Evolutionary conservation across 192 early-diverging fungal genomes (phyloP).

Genomic region (Neocallimastix lanati): DNA sequence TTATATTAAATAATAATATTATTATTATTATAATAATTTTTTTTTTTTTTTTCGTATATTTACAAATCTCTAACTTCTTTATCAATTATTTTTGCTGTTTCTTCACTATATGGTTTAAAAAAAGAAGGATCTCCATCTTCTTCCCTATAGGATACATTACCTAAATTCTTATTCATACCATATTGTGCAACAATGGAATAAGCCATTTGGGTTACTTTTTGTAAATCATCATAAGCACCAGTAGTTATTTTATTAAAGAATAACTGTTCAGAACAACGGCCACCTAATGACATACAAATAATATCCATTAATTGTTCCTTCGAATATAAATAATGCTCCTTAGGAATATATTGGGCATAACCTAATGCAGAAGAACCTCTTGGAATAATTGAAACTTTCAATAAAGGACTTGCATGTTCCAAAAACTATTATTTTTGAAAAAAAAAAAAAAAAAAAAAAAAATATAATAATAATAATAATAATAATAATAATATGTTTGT

Average conservation of each 20-base stretch:
- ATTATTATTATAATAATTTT: no score
- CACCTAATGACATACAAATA: conserved; percentile 78
- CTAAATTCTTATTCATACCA: conserved; percentile 81
- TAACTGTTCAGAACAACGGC: conserved; percentile 62
- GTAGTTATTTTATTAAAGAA: conserved; percentile 91
- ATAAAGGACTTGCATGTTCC: conserved; percentile 81
- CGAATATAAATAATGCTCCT: conserved; percentile 91
- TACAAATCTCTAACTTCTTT: conserved; percentile 43
- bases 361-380: conserved; percentile 86
- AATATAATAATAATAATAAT: no score
- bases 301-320: conserved; percentile 76
- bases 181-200: conserved; percentile 88
- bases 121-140: conserved; percentile 48
- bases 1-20: no score
- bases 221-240: conserved; percentile 91
- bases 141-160: conserved; percentile 67
- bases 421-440: conserved; percentile 40
- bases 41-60: neutral
- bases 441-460: no score
- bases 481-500: no score
- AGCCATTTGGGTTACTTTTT: conserved; percentile 92
- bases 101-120: conserved; percentile 91
- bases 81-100: conserved; percentile 85
- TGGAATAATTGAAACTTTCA: conserved; percentile 98
- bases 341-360: conserved; percentile 97